phyloP scores from a whole-genome alignment of 345 rosid species.

The Salix arbutifolia region DNA sequence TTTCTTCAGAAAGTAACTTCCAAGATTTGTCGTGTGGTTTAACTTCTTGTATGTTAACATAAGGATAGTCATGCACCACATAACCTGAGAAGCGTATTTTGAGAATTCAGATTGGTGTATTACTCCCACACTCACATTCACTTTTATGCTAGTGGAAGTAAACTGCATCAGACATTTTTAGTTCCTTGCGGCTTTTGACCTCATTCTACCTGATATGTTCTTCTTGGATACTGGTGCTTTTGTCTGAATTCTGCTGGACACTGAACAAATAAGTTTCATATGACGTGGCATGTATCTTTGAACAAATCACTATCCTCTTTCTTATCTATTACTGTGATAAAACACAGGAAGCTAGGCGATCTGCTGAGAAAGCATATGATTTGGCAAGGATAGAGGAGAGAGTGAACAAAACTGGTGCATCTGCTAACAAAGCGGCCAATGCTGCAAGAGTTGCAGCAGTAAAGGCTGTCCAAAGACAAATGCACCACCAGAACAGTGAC shows the following conservation, averaged over 20 bases:
- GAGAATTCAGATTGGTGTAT: neutral
- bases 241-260: slow-evolving; percentile 1
- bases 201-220: slow-evolving; percentile 6
- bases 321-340: neutral
- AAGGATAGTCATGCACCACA: neutral
- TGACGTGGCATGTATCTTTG: neutral
- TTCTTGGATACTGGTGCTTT: neutral
- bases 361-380: slow-evolving; percentile 55
- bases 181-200: neutral
- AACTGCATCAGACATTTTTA: neutral
- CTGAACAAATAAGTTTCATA: neutral
- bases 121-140: neutral
- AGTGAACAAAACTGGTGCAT: slow-evolving; percentile 58
- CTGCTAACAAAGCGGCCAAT: slow-evolving; percentile 76
- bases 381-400: slow-evolving; percentile 57
- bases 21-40: neutral
- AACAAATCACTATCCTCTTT: neutral
- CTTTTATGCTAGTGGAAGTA: neutral
- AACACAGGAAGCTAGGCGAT: slow-evolving; percentile 64
- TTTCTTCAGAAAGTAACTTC: neutral
- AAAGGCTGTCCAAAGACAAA: slow-evolving; percentile 65
- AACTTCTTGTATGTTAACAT: neutral
- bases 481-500: slow-evolving; percentile 32
- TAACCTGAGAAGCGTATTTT: neutral
- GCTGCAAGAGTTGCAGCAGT: slow-evolving; percentile 84